phyloP scores from a whole-genome alignment of 768 basidiomycete species.

The Udeniomyces megalosporus region DNA sequence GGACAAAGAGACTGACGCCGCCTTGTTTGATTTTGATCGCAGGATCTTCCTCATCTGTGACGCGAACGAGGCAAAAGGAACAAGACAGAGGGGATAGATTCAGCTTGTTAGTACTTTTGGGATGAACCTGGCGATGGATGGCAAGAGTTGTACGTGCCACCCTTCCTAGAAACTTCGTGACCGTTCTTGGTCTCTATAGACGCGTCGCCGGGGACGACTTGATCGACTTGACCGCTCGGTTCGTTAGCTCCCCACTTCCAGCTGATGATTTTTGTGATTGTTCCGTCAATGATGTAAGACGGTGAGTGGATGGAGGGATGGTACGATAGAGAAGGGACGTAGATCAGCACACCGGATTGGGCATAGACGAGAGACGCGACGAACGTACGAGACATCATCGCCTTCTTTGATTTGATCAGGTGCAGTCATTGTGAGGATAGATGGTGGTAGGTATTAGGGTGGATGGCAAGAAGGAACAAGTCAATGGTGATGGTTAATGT shows the following conservation, averaged over 20 bases:
- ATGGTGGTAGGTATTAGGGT: too few relatives aligned
- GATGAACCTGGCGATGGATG: too few relatives aligned
- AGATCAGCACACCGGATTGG: background rate
- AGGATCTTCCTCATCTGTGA: constrained; percentile 3
- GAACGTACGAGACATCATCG: constrained; percentile 9
- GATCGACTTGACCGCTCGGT: constrained; percentile 3
- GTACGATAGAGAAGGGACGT: background rate
- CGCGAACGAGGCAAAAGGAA: background rate
- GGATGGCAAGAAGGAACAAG: too few relatives aligned
- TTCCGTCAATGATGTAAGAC: too few relatives aligned
- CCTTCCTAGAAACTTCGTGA: background rate
- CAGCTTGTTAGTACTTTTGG: background rate
- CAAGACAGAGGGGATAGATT: background rate
- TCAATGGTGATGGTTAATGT: too few relatives aligned
- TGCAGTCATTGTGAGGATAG: background rate
- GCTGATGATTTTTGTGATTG: background rate
- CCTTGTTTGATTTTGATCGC: constrained; percentile 13
- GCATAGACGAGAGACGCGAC: background rate
- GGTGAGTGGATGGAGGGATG: background rate
- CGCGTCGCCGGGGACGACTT: constrained; percentile 11
- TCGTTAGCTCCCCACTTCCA: constrained; percentile 13
- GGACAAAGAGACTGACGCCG: background rate
- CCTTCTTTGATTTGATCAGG: constrained; percentile 1
- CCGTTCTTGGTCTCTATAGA: constrained; percentile 11
- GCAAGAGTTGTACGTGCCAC: background rate